Evolutionary conservation across 2,329 filamentous ascomycete genomes (phyloP), one percentile per base, ranked within the genome.

Genomic region (Ambrosiella xylebori): DNA sequence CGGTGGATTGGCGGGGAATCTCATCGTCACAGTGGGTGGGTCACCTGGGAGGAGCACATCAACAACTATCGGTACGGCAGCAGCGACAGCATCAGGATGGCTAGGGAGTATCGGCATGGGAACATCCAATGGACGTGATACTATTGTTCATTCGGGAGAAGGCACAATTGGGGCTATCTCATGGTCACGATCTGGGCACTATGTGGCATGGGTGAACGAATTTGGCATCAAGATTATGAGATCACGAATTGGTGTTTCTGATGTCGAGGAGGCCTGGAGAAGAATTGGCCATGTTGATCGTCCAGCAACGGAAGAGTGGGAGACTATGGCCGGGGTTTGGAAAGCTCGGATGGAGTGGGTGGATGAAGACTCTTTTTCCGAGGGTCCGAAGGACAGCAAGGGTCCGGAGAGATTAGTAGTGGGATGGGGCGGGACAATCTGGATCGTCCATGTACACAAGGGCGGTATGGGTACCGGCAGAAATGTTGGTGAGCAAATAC

Each of bases 141-240:
- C 82, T 0, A 75, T 96, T 2, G 70, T 97, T 52, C 93, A 98
- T 67, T 88, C 86, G 7, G 93, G 93, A 1, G 94, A 98, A 71
- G 93, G 93, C 2, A 81, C 82, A 1, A 93, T 98, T 62, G 91
- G 82, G 67, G 86, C 84, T 2, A 93, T 98, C 66, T 91, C 94
- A 68, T 98, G 91, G 89, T 97, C 91, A 0, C 68, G 91, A 45
- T 91, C 88, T 0, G 91, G 93, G 0, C 93, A 86, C 70, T 97
- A 90, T 66, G 86, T 96, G 0, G 87, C 84, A 0, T 98, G 93
- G 93, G 78, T 95, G 45, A 98, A 97, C 65, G 93, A 98, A 69
- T 85, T 94, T 65, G 93, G 93, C 3, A 94, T 97, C 67, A 96
- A 96, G 68, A 93, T 98, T 61, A 97, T 97, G 90, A 81, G 93